phyloP scores from a whole-genome alignment of 768 basidiomycete species.

The Phlebiopsis flavidoalba region DNA sequence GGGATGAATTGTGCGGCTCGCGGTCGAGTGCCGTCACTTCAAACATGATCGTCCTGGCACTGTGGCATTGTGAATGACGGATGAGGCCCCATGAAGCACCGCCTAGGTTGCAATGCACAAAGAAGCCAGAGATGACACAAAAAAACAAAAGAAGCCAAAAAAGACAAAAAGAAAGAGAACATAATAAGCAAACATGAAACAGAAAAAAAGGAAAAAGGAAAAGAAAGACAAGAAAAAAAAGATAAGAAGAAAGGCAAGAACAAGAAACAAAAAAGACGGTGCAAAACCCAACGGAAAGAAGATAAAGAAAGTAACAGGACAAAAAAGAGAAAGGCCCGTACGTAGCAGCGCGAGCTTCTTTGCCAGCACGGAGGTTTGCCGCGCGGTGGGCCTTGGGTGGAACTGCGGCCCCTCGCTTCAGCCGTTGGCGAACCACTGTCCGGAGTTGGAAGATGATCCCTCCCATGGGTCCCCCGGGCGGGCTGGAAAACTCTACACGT shows the following conservation, averaged over 20 bases:
- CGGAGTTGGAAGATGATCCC: not conserved
- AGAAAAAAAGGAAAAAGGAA: too few relatives aligned
- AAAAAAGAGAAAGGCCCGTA: too few relatives aligned
- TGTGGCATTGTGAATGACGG: not conserved
- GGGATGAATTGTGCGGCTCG: not conserved
- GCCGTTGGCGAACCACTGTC: not conserved
- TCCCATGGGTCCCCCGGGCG: slow-evolving; percentile 1
- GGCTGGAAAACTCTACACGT: not conserved
- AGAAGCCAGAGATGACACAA: too few relatives aligned
- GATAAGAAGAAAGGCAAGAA: too few relatives aligned
- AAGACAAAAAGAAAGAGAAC: too few relatives aligned
- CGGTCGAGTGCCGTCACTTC: not conserved
- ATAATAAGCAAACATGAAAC: too few relatives aligned
- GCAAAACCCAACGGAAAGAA: too few relatives aligned
- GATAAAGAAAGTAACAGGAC: too few relatives aligned
- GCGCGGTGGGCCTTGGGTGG: not conserved
- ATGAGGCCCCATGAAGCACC: not conserved
- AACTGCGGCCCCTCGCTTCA: slow-evolving; percentile 4
- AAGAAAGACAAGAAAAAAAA: too few relatives aligned
- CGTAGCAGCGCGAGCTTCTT: not conserved
- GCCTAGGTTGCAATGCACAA: not conserved
- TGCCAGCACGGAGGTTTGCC: not conserved
- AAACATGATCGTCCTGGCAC: not conserved
- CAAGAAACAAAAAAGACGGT: too few relatives aligned
- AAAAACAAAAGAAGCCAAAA: too few relatives aligned